Evolutionary conservation across 2,329 filamentous ascomycete species (phyloP), one percentile per base, ranked within the genome.

Genomic region (Botrytis elliptica): DNA sequence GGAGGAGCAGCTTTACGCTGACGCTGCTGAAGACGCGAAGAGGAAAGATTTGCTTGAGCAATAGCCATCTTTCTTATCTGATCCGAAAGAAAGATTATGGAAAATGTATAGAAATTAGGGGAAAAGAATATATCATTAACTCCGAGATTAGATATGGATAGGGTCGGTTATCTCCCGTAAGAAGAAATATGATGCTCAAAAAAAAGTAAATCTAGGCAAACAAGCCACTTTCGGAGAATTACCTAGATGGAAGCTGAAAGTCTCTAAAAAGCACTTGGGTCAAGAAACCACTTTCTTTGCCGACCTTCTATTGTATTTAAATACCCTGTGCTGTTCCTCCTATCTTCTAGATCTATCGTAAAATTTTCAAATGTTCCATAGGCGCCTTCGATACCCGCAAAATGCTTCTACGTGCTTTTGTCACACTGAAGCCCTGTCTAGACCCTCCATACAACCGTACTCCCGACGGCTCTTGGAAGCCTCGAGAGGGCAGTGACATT

Each of bases 401-500:
- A 69, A 16, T 42, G 36, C 52, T 36, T 66, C 63, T 49, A 25
- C 49, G n/a, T 59, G 49, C 49, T 25, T 57, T 57, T 22, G 66
- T 69, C 25, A 57, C 36, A 69, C 66, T 4, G 22, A 57, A 57
- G 66, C 49, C 38, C 66, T 69, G 38, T 44, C 66, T 69, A 69
- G 66, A 57, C 49, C 49, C 66, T 69, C 33, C 38, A 57, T 68
- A 42, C 66, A 57, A 57, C 66, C 57, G 25, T 42, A 20, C 49
- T 69, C 38, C 66, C 66, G 66, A 57, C 49, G 66, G 66, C 66
- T 42, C 49, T 69, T 59, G 49, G 38, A 69, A 57, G 49, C 66
- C 38, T 69, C 66, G 66, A 69, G 66, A 69, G 66, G 66, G 38
- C 52, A 69, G 66, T 69, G 66, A 69, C 66, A 69, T 69, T 69